Evolutionary conservation across 768 basidiomycete species (phyloP).

Genomic region (Leccinum sublutescens): DNA sequence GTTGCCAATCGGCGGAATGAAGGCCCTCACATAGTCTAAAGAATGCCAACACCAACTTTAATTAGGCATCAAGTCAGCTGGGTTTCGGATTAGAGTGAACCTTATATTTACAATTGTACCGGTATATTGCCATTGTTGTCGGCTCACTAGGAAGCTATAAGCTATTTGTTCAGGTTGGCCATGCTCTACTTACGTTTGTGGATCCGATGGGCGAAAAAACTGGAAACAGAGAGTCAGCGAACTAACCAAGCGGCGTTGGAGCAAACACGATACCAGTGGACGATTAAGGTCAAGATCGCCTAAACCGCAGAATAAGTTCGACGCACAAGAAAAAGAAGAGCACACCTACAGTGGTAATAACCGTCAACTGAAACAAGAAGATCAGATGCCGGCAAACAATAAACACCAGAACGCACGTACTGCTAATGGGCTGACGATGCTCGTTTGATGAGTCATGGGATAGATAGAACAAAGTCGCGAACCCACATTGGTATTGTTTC

Average conservation of each 20-base stretch:
- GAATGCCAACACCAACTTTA: slow-evolving; percentile 29
- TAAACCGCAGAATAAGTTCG: slow-evolving; percentile 24
- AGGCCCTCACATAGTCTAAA: slow-evolving; percentile 31
- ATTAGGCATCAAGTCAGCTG: slow-evolving; percentile 1
- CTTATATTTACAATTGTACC: slow-evolving; percentile 33
- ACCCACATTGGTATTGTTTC: slow-evolving; percentile 47
- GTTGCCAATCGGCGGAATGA: background rate
- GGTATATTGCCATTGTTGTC: slow-evolving; percentile 30
- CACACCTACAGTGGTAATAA: slow-evolving; percentile 31
- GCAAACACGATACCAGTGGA: slow-evolving; percentile 43
- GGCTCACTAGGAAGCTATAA: slow-evolving; percentile 24
- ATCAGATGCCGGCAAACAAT: background rate
- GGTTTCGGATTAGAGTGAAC: background rate
- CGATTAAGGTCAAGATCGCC: slow-evolving; percentile 49
- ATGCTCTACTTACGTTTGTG: slow-evolving; percentile 34
- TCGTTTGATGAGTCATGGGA: background rate
- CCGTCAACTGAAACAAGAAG: slow-evolving; percentile 22
- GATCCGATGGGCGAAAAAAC: slow-evolving; percentile 43
- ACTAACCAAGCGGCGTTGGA: background rate
- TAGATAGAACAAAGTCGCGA: background rate
- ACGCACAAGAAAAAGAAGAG: background rate
- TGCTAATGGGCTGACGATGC: slow-evolving; percentile 22
- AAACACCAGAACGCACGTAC: slow-evolving; percentile 15
- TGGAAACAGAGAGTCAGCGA: slow-evolving; percentile 8
- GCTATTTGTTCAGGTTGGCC: background rate